phyloP scores from a whole-genome alignment of 176 grass and related monocot species.

The Tillandsia leiboldiana region DNA sequence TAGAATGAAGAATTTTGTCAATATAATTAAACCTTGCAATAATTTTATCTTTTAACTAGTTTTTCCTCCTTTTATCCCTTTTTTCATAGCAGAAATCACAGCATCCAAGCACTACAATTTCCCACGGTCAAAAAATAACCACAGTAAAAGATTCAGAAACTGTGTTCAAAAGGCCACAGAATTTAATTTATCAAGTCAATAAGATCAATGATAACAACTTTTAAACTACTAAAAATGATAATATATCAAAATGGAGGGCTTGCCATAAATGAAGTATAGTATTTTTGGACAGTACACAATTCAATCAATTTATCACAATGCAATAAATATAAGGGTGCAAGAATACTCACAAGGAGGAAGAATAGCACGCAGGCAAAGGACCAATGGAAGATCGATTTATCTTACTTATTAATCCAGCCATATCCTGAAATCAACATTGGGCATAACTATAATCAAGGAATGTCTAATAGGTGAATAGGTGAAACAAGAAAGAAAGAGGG shows the following conservation, averaged over 20 bases:
- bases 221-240: too few relatives aligned
- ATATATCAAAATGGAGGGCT: not conserved
- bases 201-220: too few relatives aligned
- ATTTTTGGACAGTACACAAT: not conserved
- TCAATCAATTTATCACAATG: not conserved
- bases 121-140: too few relatives aligned
- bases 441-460: not conserved
- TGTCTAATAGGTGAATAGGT: not conserved
- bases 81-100: too few relatives aligned
- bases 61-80: too few relatives aligned
- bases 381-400: constrained; percentile 97
- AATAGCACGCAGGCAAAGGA: constrained; percentile 84
- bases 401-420: constrained; percentile 98
- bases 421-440: constrained; percentile 69
- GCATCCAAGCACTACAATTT: too few relatives aligned
- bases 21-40: too few relatives aligned
- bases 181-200: too few relatives aligned
- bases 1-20: constrained; percentile 3
- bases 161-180: too few relatives aligned
- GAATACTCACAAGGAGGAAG: constrained; percentile 70
- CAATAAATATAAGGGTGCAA: constrained; percentile 6
- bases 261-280: not conserved
- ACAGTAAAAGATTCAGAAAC: too few relatives aligned
- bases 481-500: too few relatives aligned
- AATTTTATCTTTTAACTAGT: not conserved